These are phyloP conservation scores for Saturnispora kantuleensis DNA, from an alignment of 805 yeast species.

Conservation along the genomic window DNA sequence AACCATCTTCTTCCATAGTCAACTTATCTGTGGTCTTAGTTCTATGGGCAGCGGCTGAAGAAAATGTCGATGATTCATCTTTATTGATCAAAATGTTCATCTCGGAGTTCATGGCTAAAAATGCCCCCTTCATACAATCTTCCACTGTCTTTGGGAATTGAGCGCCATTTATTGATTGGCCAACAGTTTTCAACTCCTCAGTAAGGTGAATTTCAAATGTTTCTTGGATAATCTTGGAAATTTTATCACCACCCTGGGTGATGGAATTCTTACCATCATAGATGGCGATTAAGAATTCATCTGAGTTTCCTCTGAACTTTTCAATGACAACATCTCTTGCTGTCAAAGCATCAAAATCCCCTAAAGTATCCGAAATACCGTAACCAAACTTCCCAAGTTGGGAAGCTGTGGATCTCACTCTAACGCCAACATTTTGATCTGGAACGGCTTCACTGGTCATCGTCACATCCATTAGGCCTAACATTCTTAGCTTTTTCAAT, in stretches of 20 bases:
- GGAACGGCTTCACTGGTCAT: conserved; percentile 82
- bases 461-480: conserved; percentile 94
- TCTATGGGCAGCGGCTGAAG: conserved; percentile 42
- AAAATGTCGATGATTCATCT: conserved; percentile 31
- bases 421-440: conserved; percentile 70
- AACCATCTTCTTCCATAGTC: conserved; percentile 53
- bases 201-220: conserved; percentile 58
- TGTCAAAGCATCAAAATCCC: conserved; percentile 52
- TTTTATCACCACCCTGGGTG: conserved; percentile 46
- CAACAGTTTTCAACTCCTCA: conserved; percentile 44
- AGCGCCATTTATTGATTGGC: conserved; percentile 28
- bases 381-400: conserved; percentile 65
- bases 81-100: conserved; percentile 53
- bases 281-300: conserved; percentile 70
- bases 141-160: conserved; percentile 40
- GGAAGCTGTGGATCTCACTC: conserved; percentile 87
- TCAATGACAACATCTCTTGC: conserved; percentile 81
- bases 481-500: conserved; percentile 55
- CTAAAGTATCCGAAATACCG: conserved; percentile 87
- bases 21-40: conserved; percentile 43
- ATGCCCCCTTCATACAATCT: conserved; percentile 76
- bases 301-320: conserved; percentile 74
- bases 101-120: conserved; percentile 70
- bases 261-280: conserved; percentile 76
- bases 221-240: conserved; percentile 66